phyloP scores from a whole-genome alignment of 495 filamentous ascomycete genomes.

The Penicillium robsamsonii region DNA sequence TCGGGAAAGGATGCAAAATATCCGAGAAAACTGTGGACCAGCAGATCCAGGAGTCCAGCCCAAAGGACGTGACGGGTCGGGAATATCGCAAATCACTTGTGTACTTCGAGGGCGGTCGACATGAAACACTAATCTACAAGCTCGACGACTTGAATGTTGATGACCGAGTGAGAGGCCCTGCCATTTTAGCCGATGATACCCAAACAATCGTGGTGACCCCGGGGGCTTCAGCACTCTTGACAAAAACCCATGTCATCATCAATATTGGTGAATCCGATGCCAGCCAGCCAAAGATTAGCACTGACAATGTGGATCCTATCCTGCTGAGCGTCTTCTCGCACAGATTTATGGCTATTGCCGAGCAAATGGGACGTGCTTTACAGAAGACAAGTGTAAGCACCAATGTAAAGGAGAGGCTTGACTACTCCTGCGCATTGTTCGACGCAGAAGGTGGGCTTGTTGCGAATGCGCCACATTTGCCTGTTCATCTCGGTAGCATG shows the following conservation, averaged over 20 bases:
- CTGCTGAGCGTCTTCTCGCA: conserved; percentile 67
- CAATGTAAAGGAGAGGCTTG: conserved; percentile 46
- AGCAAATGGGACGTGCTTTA: conserved; percentile 45
- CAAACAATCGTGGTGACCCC: conserved; percentile 91
- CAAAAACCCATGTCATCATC: conserved; percentile 33
- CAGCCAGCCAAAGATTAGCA: conserved; percentile 42
- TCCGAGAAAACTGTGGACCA: conserved; percentile 81
- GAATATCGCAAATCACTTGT: conserved; percentile 36
- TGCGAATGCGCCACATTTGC: conserved; percentile 79
- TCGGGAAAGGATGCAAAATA: conserved; percentile 60
- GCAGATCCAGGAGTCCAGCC: conserved; percentile 68
- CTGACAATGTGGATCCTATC: conserved; percentile 59
- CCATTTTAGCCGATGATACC: conserved; percentile 85
- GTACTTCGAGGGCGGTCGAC: conserved; percentile 55
- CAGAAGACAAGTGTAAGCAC: conserved; percentile 42
- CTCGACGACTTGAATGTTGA: conserved; percentile 70
- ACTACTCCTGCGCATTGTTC: conserved; percentile 46
- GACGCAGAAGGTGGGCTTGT: conserved; percentile 39
- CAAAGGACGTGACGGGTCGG: conserved; percentile 28
- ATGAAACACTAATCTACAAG: conserved; percentile 78
- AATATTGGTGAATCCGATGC: conserved; percentile 31
- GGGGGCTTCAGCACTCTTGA: conserved; percentile 52
- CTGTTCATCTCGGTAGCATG: conserved; percentile 91
- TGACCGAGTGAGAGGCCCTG: conserved; percentile 74
- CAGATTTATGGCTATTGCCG: conserved; percentile 42